phyloP scores from a whole-genome alignment of 2,329 filamentous ascomycete species.

The Mariannaea elegans region DNA sequence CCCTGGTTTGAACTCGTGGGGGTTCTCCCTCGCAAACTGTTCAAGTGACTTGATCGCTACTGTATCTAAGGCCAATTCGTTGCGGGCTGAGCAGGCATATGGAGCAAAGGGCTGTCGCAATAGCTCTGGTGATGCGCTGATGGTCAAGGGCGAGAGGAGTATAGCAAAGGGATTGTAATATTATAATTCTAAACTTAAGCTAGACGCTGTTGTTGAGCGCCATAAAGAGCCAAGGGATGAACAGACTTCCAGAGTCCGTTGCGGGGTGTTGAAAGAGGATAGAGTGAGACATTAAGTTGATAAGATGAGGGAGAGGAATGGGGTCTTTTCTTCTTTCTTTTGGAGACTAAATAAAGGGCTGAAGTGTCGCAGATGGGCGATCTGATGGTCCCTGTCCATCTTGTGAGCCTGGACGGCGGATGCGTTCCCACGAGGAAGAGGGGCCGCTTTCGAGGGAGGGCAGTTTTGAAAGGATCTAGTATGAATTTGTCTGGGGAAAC shows the following conservation, averaged over 20 bases:
- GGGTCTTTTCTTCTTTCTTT: background rate
- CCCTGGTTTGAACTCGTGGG: too few species aligned
- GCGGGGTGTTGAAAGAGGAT: background rate
- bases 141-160: background rate
- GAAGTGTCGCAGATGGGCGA: background rate
- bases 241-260: background rate
- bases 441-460: background rate
- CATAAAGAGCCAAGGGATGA: background rate
- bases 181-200: too few species aligned
- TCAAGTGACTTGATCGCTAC: too few species aligned
- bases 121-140: background rate
- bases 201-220: too few species aligned
- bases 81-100: too few species aligned
- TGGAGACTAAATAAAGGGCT: background rate
- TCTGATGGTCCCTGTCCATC: background rate
- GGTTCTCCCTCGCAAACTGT: too few species aligned
- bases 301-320: background rate
- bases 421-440: slow-evolving; percentile 10
- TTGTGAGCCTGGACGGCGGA: background rate
- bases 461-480: background rate
- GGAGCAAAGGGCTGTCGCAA: background rate
- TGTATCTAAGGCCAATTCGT: too few species aligned
- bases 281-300: background rate
- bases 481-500: background rate
- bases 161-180: background rate